Conservation (phyloP, 108 stramenopile species). For the Skeletonema menzelii region DNA sequence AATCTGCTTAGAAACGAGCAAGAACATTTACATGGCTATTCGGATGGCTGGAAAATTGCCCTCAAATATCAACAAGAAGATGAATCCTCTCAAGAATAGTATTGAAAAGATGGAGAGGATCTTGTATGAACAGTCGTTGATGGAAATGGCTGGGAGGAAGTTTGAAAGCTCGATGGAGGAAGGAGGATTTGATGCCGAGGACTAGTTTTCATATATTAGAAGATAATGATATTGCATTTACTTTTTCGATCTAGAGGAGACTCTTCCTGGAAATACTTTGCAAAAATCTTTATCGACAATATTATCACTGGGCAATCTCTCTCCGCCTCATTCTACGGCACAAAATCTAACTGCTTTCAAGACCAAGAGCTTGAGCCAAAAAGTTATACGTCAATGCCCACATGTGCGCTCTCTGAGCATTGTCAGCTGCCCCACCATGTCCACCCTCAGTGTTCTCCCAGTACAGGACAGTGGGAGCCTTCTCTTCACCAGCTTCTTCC, state of each 20-base stretch:
- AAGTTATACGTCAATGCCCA: conserved; percentile 39
- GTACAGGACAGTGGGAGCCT: conserved; percentile 56
- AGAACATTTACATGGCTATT: conserved; percentile 50
- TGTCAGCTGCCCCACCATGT: conserved; percentile 82
- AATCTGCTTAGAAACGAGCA: conserved; percentile 66
- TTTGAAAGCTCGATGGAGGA: conserved; percentile 30
- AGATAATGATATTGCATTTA: neutral
- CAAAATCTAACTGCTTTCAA: conserved; percentile 1
- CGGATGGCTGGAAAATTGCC: conserved; percentile 57
- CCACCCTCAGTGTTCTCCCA: conserved; percentile 93
- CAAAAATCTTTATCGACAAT: neutral
- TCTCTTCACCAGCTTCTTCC: conserved; percentile 58
- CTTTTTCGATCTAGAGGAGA: too few species aligned
- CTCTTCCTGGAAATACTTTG: neutral
- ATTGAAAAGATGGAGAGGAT: conserved; percentile 83
- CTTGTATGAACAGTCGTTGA: conserved; percentile 83
- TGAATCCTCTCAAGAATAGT: conserved; percentile 51
- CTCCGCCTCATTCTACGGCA: too few species aligned
- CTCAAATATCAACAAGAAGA: conserved; percentile 60
- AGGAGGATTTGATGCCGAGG: neutral
- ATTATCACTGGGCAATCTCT: neutral
- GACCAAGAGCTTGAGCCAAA: conserved; percentile 1
- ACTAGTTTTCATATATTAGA: neutral
- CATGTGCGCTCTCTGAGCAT: conserved; percentile 72
- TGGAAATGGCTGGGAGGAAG: conserved; percentile 62